These are phyloP conservation scores for Colletotrichum navitas DNA, from an alignment of 2,329 filamentous ascomycete genomes.

Conservation along the genomic window DNA sequence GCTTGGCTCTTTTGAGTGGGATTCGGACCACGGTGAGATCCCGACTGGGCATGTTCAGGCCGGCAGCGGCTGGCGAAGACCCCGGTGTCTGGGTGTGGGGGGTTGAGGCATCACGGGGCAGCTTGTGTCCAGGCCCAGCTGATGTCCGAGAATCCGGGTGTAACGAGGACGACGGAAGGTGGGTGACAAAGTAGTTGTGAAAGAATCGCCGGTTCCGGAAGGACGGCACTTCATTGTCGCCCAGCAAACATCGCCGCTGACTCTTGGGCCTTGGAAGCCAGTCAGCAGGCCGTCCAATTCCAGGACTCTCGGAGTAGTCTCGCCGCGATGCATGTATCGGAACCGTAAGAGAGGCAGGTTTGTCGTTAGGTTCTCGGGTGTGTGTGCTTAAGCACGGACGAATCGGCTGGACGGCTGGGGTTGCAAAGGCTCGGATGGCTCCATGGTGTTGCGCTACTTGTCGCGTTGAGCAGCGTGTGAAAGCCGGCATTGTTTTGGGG, in stretches of 20 bases:
- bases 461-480: conserved; percentile 29
- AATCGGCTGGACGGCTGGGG: not conserved
- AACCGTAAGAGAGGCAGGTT: not conserved
- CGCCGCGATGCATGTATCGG: not conserved
- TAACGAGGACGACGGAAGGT: conserved; percentile 91
- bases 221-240: not conserved
- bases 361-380: not conserved
- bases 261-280: not conserved
- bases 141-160: conserved; percentile 83
- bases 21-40: conserved; percentile 96
- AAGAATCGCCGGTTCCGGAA: conserved; percentile 66
- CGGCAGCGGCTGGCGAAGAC: conserved; percentile 68
- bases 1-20: conserved; percentile 91
- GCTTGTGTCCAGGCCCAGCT: conserved; percentile 80
- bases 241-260: not conserved
- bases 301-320: not conserved
- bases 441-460: conserved; percentile 31
- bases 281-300: not conserved
- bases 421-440: not conserved
- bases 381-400: not conserved
- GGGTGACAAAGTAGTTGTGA: conserved; percentile 97
- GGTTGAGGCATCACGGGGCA: conserved; percentile 85
- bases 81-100: conserved; percentile 75
- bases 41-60: conserved; percentile 71
- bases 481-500: conserved; percentile 34